These are phyloP conservation scores for Corymbia maculata DNA, from an alignment of 345 rosid genomes.

Conservation along the genomic window DNA sequence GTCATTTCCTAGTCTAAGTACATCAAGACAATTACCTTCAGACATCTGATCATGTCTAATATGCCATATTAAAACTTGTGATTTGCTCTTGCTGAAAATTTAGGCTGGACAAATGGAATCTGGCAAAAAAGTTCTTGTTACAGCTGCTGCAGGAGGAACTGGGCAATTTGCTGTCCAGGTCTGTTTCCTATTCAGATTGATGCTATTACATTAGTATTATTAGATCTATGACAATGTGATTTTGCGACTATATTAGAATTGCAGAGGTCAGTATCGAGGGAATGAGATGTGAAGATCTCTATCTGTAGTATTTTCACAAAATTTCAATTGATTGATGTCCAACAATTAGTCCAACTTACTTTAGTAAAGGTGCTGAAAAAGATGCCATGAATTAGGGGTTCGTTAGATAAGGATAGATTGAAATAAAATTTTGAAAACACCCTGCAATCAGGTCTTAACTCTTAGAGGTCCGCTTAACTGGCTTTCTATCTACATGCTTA, in stretches of 20 bases:
- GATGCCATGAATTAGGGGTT: neutral
- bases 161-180: slow-evolving; percentile 99
- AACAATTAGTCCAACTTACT: neutral
- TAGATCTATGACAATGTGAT: neutral
- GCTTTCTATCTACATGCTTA: neutral
- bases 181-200: neutral
- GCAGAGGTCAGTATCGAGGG: neutral
- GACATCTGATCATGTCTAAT: neutral
- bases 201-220: neutral
- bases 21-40: neutral
- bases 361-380: neutral
- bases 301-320: neutral
- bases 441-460: neutral
- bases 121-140: slow-evolving; percentile 73
- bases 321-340: neutral
- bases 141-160: slow-evolving; percentile 99
- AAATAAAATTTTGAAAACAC: neutral
- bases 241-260: neutral
- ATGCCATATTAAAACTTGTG: neutral
- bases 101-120: slow-evolving; percentile 87
- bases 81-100: slow-evolving; percentile 4
- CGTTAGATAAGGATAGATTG: neutral
- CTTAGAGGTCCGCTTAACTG: neutral
- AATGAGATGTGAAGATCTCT: neutral
- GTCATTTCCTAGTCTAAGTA: neutral